Conservation (phyloP, 495 filamentous ascomycete genomes). For the Neurospora sp. region DNA sequence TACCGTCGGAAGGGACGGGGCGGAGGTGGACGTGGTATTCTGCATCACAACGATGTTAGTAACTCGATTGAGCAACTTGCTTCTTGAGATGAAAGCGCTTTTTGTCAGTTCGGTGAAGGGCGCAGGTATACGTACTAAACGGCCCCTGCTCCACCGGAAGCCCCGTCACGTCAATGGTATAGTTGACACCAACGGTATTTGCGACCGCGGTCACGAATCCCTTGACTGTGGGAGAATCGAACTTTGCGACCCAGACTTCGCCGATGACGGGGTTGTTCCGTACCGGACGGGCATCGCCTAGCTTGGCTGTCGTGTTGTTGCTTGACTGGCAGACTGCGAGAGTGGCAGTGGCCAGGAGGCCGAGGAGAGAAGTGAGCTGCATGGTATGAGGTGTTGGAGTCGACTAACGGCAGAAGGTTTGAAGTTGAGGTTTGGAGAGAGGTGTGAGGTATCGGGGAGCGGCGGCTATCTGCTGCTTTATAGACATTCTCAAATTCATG, state of each 20-base stretch:
- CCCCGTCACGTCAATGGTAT: conserved; percentile 50
- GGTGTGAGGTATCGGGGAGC: not conserved
- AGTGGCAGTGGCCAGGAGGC: conserved; percentile 30
- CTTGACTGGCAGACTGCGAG: conserved; percentile 30
- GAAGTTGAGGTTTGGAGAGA: not conserved
- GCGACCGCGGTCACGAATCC: conserved; percentile 50
- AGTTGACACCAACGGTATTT: conserved; percentile 45
- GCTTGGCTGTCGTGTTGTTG: conserved; percentile 26
- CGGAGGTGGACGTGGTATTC: conserved; percentile 72
- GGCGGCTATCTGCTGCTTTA: not conserved
- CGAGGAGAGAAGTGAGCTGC: conserved; percentile 28
- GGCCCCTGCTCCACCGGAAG: conserved; percentile 54
- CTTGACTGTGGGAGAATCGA: conserved; percentile 36
- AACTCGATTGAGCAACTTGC: not conserved
- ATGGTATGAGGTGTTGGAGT: conserved; percentile 13
- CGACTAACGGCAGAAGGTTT: not conserved
- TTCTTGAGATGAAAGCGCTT: too few species aligned
- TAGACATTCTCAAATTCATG: not conserved
- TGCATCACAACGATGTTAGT: conserved; percentile 21
- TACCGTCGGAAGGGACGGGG: conserved; percentile 60
- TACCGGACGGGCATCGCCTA: conserved; percentile 46
- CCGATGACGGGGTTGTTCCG: conserved; percentile 48
- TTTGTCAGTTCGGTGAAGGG: not conserved
- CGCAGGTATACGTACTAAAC: conserved; percentile 45
- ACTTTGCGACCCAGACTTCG: conserved; percentile 43